Evolutionary conservation across 129 eudicot genomes (phyloP), one percentile per base, ranked within the genome.

Genomic region (Pseudognaphalium luteoalbum): DNA sequence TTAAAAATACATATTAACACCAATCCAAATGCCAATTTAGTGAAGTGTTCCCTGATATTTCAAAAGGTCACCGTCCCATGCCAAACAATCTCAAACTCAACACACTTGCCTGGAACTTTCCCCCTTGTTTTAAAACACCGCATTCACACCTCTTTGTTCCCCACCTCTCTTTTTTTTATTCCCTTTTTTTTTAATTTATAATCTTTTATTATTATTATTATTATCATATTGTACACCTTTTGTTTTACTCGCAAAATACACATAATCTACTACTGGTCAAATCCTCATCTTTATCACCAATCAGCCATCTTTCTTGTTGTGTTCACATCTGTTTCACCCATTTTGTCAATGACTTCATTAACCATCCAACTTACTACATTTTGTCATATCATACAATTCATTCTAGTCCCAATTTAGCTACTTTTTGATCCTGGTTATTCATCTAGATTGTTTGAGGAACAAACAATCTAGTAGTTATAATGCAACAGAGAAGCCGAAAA

Each of bases 291-390:
- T 66, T 35, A 10, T 35, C 39, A 67, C 77, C 80, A 77, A 57
- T 60, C 70, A 58, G 22, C 39, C 51, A 59, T 47, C 71, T 78
- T 42, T 11, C 28, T 44, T 78, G 51, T 41, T 30, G 62, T 33
- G 76, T 70, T 78, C 81, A 78, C 76, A 78, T 59, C 12, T 69
- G 70, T 78, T 69, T 70, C 37, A 25, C 70, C 14, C 20, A 58
- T 78, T 70, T 78, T 35, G 76, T 70, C 81, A 42, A 78, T 47
- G 54, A 78, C 81, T 11, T 69, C 21, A 6, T 54, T 17, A 33
- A 11, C 32, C 25, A 63, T 16, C 78, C 14, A 41, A 9, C 62
- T 10, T 56, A 17, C n/a, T 34, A 0, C 35, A 56, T 7, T 11
- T 57, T 28, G 19, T 33, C 65, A 56, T 68, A 21, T 19, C 17